These are phyloP conservation scores for Melanomma pulvis-pyrius DNA, from an alignment of 495 filamentous ascomycete species.

Conservation along the genomic window DNA sequence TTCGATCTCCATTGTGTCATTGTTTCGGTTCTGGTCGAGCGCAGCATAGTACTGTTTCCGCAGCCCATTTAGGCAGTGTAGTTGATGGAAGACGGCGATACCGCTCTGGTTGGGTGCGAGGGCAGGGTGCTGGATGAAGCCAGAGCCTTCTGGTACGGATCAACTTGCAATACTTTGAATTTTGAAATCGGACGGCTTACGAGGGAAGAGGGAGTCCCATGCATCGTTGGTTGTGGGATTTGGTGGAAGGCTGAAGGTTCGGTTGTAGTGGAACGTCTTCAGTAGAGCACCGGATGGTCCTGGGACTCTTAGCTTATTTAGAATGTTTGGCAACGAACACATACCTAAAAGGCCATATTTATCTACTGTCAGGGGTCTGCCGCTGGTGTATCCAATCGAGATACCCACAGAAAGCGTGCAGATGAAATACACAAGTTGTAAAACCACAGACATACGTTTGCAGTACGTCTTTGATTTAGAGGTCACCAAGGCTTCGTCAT, in stretches of 20 bases:
- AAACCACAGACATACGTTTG: background rate
- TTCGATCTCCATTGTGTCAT: background rate
- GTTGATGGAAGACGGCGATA: conserved; percentile 33
- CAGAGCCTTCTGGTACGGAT: background rate
- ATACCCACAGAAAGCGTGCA: conserved; percentile 1
- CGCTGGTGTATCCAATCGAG: background rate
- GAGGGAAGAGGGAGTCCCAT: conserved; percentile 1
- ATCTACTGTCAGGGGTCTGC: background rate
- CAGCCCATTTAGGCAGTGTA: conserved; percentile 34
- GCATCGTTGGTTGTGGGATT: background rate
- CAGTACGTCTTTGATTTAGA: background rate
- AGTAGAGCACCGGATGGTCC: background rate
- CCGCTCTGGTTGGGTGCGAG: conserved; percentile 5
- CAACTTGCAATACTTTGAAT: background rate
- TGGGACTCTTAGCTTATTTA: background rate
- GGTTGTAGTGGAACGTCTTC: conserved; percentile 5
- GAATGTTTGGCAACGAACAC: background rate
- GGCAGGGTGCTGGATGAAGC: conserved; percentile 17
- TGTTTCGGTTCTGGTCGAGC: background rate
- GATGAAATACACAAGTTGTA: background rate
- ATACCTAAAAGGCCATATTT: background rate
- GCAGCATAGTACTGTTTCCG: conserved; percentile 24
- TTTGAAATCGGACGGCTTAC: background rate
- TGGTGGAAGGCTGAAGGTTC: background rate
- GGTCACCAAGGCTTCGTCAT: background rate